phyloP scores from a whole-genome alignment of 208 protist genomes.

The Acanthamoeba sp. region DNA sequence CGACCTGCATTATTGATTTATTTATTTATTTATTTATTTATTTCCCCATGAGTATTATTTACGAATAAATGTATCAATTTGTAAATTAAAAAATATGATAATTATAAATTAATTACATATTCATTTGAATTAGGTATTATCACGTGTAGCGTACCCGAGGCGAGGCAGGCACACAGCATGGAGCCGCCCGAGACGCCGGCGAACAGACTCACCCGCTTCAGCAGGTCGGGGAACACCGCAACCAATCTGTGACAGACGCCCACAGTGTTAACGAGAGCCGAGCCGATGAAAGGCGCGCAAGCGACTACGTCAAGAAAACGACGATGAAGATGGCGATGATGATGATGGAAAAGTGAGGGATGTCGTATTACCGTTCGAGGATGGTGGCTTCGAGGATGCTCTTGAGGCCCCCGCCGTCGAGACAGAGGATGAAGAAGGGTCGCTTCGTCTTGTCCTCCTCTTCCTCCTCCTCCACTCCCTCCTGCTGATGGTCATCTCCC shows the following conservation, averaged over 20 bases:
- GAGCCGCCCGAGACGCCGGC: slow-evolving; percentile 58
- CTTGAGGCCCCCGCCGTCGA: slow-evolving; percentile 69
- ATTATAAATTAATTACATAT: not conserved
- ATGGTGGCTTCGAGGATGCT: slow-evolving; percentile 68
- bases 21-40: too few species aligned
- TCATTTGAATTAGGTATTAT: not conserved
- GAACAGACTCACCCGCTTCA: slow-evolving; percentile 56
- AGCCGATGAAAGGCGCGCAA: not conserved
- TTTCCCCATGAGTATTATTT: not conserved
- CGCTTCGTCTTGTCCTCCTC: not conserved
- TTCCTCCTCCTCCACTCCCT: not conserved
- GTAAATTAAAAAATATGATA: not conserved
- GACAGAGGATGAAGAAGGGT: slow-evolving; percentile 62
- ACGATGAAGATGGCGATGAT: not conserved
- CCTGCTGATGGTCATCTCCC: too few species aligned
- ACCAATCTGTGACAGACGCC: slow-evolving; percentile 4
- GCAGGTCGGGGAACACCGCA: slow-evolving; percentile 27
- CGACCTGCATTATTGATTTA: too few species aligned
- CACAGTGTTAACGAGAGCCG: too few species aligned
- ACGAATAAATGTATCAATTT: too few species aligned
- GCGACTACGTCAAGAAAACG: too few species aligned
- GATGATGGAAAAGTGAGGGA: not conserved
- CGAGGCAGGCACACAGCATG: slow-evolving; percentile 36
- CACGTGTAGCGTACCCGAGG: not conserved
- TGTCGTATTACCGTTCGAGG: slow-evolving; percentile 48